Conservation (phyloP, 805 yeast species). For the Yamadazyma sp. region DNA sequence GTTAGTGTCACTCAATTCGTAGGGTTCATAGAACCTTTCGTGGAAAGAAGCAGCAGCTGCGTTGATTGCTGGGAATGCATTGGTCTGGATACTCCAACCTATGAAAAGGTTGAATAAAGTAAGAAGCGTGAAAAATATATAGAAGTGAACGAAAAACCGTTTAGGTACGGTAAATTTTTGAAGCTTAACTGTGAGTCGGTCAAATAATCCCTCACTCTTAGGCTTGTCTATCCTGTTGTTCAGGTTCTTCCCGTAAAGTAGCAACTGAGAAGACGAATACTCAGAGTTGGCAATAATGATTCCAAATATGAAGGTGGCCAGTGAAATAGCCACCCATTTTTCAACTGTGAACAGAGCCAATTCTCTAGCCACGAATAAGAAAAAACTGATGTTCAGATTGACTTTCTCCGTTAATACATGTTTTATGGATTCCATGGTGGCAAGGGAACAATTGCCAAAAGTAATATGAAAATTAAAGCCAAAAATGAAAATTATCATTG, state of each 20-base stretch:
- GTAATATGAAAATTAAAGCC: too few species aligned
- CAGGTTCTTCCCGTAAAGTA: conserved; percentile 16
- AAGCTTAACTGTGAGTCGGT: conserved; percentile 9
- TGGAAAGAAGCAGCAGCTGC: conserved; percentile 3
- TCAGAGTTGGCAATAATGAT: conserved; percentile 13
- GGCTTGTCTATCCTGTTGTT: neutral
- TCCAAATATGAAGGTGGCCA: conserved; percentile 2
- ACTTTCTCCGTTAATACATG: conserved; percentile 4
- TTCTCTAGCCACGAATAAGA: neutral
- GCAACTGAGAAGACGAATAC: conserved; percentile 5
- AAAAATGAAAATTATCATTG: too few species aligned
- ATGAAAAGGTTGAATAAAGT: conserved; percentile 6
- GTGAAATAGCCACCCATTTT: conserved; percentile 12
- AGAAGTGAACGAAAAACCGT: conserved; percentile 62
- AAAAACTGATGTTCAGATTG: conserved; percentile 7
- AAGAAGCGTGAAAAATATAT: conserved; percentile 41
- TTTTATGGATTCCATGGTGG: conserved; percentile 6
- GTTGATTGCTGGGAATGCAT: conserved; percentile 6
- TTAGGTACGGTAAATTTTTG: conserved; percentile 56
- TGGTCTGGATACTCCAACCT: conserved; percentile 5
- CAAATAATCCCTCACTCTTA: conserved; percentile 1
- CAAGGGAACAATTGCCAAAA: too few species aligned
- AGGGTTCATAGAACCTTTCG: conserved; percentile 2
- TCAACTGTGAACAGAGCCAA: conserved; percentile 4
- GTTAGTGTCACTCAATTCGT: conserved; percentile 4